phyloP scores from a whole-genome alignment of 192 early-diverging fungal genomes.

The Coemansia sp. region DNA sequence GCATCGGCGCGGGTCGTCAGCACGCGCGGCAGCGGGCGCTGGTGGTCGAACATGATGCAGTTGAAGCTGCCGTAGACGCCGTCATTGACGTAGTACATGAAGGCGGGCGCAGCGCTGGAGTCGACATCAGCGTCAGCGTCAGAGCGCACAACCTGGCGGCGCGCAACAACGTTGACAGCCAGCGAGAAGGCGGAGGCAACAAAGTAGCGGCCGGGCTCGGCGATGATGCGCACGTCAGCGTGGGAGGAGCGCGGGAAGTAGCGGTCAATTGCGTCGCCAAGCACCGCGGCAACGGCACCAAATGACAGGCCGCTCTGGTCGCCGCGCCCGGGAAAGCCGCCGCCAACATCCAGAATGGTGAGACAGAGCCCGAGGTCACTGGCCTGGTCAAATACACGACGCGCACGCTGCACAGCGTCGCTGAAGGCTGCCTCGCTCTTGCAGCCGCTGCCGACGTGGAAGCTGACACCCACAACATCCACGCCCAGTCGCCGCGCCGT shows the following conservation, averaged over 20 bases:
- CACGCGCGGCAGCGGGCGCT: constrained; percentile 68
- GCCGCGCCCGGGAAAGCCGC: constrained; percentile 90
- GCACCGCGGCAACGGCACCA: constrained; percentile 73
- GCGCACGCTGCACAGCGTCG: constrained; percentile 86
- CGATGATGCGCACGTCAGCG: constrained; percentile 83
- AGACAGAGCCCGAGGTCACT: constrained; percentile 72
- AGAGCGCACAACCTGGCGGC: constrained; percentile 67
- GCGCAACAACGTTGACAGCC: constrained; percentile 90
- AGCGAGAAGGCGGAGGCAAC: constrained; percentile 91
- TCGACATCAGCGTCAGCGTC: constrained; percentile 5
- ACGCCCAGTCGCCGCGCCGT: constrained; percentile 79
- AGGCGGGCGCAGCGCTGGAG: constrained; percentile 37
- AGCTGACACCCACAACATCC: constrained; percentile 88
- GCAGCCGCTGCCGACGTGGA: constrained; percentile 98
- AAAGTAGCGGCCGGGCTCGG: constrained; percentile 97
- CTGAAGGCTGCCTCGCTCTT: constrained; percentile 84
- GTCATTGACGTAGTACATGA: constrained; percentile 96
- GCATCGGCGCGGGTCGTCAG: constrained; percentile 51
- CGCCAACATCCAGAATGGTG: constrained; percentile 81
- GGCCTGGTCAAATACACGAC: constrained; percentile 88
- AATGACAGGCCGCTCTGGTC: constrained; percentile 79
- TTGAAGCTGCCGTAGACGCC: constrained; percentile 99
- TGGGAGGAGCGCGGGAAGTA: constrained; percentile 65
- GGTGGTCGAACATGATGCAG: constrained; percentile 98
- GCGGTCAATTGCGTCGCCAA: constrained; percentile 75